Conservation (phyloP, 1,284 basidiomycete genomes). For the Puccinia horiana region DNA sequence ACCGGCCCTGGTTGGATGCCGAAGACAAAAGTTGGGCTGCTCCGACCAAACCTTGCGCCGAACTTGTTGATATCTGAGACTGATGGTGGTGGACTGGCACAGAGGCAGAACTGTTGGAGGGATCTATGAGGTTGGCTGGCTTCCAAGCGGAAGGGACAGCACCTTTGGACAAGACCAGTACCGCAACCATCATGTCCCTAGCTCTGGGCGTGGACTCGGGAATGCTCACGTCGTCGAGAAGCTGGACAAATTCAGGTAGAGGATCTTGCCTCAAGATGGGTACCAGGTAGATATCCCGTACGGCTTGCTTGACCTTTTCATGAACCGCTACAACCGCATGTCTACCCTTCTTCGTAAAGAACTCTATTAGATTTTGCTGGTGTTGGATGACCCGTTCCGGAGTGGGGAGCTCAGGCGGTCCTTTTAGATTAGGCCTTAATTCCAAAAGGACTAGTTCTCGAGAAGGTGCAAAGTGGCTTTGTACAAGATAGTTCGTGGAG, state of each 20-base stretch:
- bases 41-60: background rate
- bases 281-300: conserved; percentile 83
- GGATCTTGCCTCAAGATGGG: conserved; percentile 71
- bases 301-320: conserved; percentile 56
- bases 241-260: conserved; percentile 79
- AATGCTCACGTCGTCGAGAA: conserved; percentile 75
- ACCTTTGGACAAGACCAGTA: conserved; percentile 77
- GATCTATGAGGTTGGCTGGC: conserved; percentile 2
- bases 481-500: conserved; percentile 56
- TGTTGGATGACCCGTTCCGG: conserved; percentile 52
- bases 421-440: conserved; percentile 53
- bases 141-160: conserved; percentile 54
- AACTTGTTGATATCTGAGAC: background rate
- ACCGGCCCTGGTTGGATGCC: conserved; percentile 6
- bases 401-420: conserved; percentile 53
- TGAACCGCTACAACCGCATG: conserved; percentile 55
- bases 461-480: conserved; percentile 54
- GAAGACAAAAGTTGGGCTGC: conserved; percentile 5
- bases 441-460: conserved; percentile 55
- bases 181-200: conserved; percentile 71
- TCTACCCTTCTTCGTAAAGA: conserved; percentile 53
- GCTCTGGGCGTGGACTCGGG: conserved; percentile 65
- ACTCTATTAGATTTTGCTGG: conserved; percentile 53
- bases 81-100: background rate
- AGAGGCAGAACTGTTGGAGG: background rate